These are phyloP conservation scores for Zasmidium angulare DNA, from an alignment of 2,329 filamentous ascomycete genomes.

Conservation along the genomic window DNA sequence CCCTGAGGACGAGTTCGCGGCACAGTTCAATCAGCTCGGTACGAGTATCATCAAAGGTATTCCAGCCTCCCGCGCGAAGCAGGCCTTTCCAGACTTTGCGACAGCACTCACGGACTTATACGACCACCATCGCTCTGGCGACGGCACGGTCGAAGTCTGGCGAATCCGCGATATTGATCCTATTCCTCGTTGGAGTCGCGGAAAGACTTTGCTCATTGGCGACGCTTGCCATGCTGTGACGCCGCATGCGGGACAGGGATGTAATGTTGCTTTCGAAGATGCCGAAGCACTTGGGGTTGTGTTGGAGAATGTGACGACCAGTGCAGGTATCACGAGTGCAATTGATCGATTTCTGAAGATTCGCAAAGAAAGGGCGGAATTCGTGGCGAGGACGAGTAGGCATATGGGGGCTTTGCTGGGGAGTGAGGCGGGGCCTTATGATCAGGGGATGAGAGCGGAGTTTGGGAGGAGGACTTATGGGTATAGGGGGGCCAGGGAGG, in stretches of 20 bases:
- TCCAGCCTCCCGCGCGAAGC: constrained; percentile 6
- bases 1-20: constrained; percentile 11
- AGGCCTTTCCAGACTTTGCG: constrained; percentile 6
- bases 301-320: neutral
- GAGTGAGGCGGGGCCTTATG: constrained; percentile 4
- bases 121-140: constrained; percentile 4
- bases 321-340: neutral
- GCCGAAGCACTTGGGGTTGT: constrained; percentile 10
- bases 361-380: constrained; percentile 4
- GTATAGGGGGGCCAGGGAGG: constrained; percentile 8
- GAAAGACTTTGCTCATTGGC: constrained; percentile 9
- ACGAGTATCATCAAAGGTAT: constrained; percentile 13
- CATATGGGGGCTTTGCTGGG: constrained; percentile 11
- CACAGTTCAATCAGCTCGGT: constrained; percentile 10
- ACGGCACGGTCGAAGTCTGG: constrained; percentile 15
- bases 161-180: constrained; percentile 12
- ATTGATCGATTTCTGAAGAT: constrained; percentile 6
- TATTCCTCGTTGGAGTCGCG: constrained; percentile 6
- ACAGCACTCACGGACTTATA: constrained; percentile 5
- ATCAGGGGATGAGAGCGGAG: too few species aligned
- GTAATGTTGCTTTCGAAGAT: constrained; percentile 14
- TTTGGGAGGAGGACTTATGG: constrained; percentile 1
- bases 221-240: constrained; percentile 10
- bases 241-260: constrained; percentile 13
- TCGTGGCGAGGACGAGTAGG: constrained; percentile 7